These are phyloP conservation scores for Aspergillus proliferans DNA, from an alignment of 2,329 filamentous ascomycete genomes.

Conservation along the genomic window DNA sequence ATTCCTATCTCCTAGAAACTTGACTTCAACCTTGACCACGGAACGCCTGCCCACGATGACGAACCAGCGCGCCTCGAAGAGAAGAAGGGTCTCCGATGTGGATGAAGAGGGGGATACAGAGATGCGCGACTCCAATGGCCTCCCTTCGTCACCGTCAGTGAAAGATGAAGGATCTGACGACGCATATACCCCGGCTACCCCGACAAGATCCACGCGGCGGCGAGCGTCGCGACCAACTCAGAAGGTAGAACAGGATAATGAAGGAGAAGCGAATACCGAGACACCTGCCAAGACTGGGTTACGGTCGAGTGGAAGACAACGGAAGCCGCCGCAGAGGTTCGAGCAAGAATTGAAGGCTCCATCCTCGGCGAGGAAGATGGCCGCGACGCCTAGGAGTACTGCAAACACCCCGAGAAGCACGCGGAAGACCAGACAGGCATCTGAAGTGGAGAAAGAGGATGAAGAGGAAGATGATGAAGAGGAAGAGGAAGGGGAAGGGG, in stretches of 20 bases:
- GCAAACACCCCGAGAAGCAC: constrained; percentile 16
- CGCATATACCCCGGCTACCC: constrained; percentile 10
- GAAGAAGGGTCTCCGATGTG: constrained; percentile 29
- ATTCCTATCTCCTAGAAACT: too few species aligned
- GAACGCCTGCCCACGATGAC: constrained; percentile 18
- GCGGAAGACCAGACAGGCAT: constrained; percentile 14
- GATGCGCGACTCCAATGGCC: constrained; percentile 19
- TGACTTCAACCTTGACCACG: not conserved
- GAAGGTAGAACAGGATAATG: constrained; percentile 5
- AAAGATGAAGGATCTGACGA: constrained; percentile 13
- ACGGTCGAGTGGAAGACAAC: constrained; percentile 29
- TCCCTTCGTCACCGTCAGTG: constrained; percentile 9
- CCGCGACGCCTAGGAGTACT: constrained; percentile 16
- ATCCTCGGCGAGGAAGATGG: constrained; percentile 15
- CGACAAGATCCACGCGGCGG: constrained; percentile 18
- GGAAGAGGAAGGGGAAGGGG: constrained; percentile 18
- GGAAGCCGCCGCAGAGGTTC: constrained; percentile 28
- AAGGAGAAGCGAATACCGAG: constrained; percentile 8
- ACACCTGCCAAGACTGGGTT: constrained; percentile 20
- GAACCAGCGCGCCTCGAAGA: constrained; percentile 29
- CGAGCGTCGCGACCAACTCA: constrained; percentile 12
- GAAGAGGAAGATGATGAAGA: constrained; percentile 11
- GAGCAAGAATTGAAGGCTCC: constrained; percentile 20
- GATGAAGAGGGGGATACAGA: constrained; percentile 27
- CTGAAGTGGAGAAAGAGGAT: constrained; percentile 14